Base-by-base conservation (phyloP, 495 filamentous ascomycete genomes). In the Copromyces sp. region DNA sequence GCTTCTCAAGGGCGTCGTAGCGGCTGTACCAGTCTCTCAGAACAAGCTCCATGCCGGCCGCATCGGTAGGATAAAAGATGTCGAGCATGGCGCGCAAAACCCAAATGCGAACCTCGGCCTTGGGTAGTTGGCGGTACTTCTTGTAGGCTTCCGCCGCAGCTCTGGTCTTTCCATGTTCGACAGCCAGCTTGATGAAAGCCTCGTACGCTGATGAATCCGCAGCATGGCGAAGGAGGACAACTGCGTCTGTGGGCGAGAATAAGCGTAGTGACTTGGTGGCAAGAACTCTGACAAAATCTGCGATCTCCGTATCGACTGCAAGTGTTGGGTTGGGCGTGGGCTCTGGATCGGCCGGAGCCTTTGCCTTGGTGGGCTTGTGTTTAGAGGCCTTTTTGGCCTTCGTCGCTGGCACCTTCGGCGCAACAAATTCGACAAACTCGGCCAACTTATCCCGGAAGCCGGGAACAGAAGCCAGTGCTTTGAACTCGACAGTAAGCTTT, bases 1-100 rank as follows among this genome's bases (percentile, higher is more conserved):
- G 75, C 38, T 74, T 73, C 69, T 82, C 78, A 41, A 86, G 82
- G 16, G 70, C 71, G 35, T 71, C 76, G 44, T 84, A 79, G 68
- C 81, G 77, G 12, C 72, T 74, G 69, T 84, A 81, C 82, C 84
- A 90, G 76, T 91, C 89, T 40, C 84, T 79, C 70, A 86, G 80
- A n/a, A 91, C 73, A 70, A 82, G 74, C 69, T 86, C 81, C 72
- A 90, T 81, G 4, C 84, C 87, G 7, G 74, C 75, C 35, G 77
- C 76, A 61, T 84, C 75, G 71, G 79, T 39, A 17, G 76, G 72
- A 70, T 82, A 81, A 71, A 85, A 81, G 72, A 80, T 78, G n/a
- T 82, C 74, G 11, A 77, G 12, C 74, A 79, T 74, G 9, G 38
- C 40, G 24, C 69, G 71, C 16, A 79, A 68, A n/a, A 79, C 40